Conservation (phyloP, 805 yeast genomes). For the Saccharomycopsis fermentans region DNA sequence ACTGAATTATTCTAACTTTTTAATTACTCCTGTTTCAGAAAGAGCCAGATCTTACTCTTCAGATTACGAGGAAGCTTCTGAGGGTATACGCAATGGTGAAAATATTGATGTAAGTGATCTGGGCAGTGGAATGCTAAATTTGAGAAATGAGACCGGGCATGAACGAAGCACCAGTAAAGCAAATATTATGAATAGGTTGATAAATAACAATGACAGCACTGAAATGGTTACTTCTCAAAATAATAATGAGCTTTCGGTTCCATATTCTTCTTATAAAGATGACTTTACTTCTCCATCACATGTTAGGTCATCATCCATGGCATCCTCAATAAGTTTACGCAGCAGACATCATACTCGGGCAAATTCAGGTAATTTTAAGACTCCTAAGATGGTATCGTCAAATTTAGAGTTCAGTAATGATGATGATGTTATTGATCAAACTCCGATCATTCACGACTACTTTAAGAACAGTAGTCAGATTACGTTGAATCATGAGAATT, state of each 20-base stretch:
- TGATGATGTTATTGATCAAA: slow-evolving; percentile 13
- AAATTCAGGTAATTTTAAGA: neutral
- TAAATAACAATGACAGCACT: neutral
- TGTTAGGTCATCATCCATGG: neutral
- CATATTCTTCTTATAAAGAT: neutral
- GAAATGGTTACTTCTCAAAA: neutral
- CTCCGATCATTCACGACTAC: slow-evolving; percentile 11
- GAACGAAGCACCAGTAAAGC: neutral
- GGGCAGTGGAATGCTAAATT: neutral
- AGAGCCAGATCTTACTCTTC: neutral
- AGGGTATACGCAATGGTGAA: neutral
- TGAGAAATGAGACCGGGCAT: neutral
- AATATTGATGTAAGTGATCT: neutral
- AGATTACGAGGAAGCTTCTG: neutral
- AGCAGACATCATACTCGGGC: neutral
- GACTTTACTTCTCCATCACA: neutral
- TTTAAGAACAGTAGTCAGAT: slow-evolving; percentile 14
- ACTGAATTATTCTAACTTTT: neutral
- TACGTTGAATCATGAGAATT: slow-evolving; percentile 11
- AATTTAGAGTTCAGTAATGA: slow-evolving; percentile 1
- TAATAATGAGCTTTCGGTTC: neutral
- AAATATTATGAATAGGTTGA: neutral
- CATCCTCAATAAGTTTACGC: neutral
- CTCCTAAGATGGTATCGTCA: neutral
- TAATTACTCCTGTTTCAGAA: neutral